Evolutionary conservation across 2,329 filamentous ascomycete species (phyloP).

Genomic region (Sporothrix humicola): DNA sequence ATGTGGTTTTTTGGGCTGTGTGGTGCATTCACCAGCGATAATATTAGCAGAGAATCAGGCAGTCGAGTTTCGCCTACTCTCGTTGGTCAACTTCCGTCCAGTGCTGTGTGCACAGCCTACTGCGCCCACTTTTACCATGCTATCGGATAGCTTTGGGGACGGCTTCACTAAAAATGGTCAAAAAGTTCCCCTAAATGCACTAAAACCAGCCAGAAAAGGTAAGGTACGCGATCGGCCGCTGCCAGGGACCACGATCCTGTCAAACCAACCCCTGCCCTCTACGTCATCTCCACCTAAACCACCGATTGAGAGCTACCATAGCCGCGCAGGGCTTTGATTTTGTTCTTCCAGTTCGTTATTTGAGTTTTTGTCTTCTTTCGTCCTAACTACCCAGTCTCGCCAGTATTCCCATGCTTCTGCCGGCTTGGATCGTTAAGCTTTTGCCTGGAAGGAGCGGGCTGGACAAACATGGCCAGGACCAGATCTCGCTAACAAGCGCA

Average conservation of each 20-base stretch:
- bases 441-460: constrained; percentile 10
- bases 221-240: constrained; percentile 7
- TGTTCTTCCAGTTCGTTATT: background rate
- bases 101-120: constrained; percentile 10
- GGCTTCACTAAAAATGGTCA: background rate
- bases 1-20: background rate
- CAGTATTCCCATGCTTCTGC: background rate
- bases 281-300: background rate
- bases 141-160: background rate
- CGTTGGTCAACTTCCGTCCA: background rate
- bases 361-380: background rate
- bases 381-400: background rate
- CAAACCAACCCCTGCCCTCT: background rate
- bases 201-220: background rate
- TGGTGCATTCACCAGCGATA: background rate
- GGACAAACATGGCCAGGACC: background rate
- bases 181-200: background rate
- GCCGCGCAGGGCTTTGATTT: constrained; percentile 10
- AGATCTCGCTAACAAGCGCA: background rate
- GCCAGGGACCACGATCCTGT: background rate
- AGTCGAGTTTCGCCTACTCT: constrained; percentile 1
- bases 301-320: background rate
- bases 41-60: constrained; percentile 23
- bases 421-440: background rate
- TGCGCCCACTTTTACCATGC: background rate